Base-by-base conservation (phyloP, 1,139 yeast species). In the Yamadazyma atmosphaerica region DNA sequence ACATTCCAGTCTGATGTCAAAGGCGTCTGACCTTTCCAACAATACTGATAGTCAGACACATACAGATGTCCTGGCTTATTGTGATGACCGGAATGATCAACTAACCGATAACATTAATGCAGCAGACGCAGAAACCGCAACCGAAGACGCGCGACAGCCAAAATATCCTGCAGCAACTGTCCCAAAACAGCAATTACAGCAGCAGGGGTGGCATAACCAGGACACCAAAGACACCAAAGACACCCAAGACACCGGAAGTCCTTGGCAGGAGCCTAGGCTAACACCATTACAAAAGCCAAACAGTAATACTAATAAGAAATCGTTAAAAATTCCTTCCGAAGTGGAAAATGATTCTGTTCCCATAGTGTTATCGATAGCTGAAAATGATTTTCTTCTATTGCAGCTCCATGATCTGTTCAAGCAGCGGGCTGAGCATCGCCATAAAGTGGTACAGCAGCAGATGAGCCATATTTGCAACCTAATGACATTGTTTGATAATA, bases 401-500 rank as follows among this genome's bases (percentile, higher is more conserved):
- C 66, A 60, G 5, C 43, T 47, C n/a, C 45, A 49, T 11, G 45
- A 46, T 9, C 5, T 5, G 10, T 14, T 15, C 12, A 5, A 23
- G 12, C 26, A 11, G n/a, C 12, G 11, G 26, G 5, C 7, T 4
- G n/a, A 6, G n/a, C 12, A 8, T 11, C 26, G 7, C 12, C 11
- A 8, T 7, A 24, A 8, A 24, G 29, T 37, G 8, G 33, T 42
- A 12, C 49, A n/a, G 17, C 22, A 12, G 11, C 21, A 30, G 11
- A 8, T 22, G 11, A 22, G 12, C n/a, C 11, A 33, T 41, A 33
- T 46, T 41, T 29, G 51, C 50, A 16, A 52, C 29, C 40, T 56
- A 12, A 56, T 57, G 8, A 46, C 65, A 2, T 44, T 62, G 22
- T 63, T 51, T 40, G 65, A 61, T 33, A 52, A 55, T 33, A 35